These are phyloP conservation scores for Onygenales sp. DNA, from an alignment of 2,329 filamentous ascomycete genomes.

Conservation along the genomic window DNA sequence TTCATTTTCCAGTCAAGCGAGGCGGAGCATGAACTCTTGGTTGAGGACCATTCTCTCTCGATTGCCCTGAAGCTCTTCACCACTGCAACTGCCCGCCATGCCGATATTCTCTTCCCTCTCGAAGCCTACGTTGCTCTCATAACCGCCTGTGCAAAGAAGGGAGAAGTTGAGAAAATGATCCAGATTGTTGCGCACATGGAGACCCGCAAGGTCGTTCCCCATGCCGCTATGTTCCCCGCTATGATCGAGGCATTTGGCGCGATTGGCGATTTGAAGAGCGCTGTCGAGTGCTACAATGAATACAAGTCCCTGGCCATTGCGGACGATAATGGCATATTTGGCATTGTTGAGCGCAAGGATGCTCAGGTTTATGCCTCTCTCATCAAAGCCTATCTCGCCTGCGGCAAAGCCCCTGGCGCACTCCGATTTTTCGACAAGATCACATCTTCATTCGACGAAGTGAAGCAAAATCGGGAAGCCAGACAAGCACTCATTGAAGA, in stretches of 20 bases:
- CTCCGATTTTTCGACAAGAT: slow-evolving; percentile 80
- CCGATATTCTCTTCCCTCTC: slow-evolving; percentile 58
- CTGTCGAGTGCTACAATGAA: slow-evolving; percentile 90
- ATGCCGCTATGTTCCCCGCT: slow-evolving; percentile 72
- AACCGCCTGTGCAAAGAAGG: slow-evolving; percentile 73
- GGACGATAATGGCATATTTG: slow-evolving; percentile 63
- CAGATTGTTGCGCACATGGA: slow-evolving; percentile 90
- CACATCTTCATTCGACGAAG: slow-evolving; percentile 44
- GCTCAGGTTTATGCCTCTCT: slow-evolving; percentile 83
- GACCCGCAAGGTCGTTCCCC: slow-evolving; percentile 59
- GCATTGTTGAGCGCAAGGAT: slow-evolving; percentile 64
- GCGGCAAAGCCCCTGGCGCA: slow-evolving; percentile 70
- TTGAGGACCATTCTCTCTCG: slow-evolving; percentile 77
- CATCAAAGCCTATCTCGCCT: slow-evolving; percentile 77
- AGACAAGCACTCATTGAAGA: slow-evolving; percentile 58
- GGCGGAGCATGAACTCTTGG: slow-evolving; percentile 73
- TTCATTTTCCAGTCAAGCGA: slow-evolving; percentile 87
- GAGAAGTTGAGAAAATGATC: slow-evolving; percentile 79
- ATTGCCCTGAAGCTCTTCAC: slow-evolving; percentile 81
- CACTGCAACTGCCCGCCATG: slow-evolving; percentile 55
- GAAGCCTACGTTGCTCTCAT: slow-evolving; percentile 81
- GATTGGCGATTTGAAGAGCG: slow-evolving; percentile 71
- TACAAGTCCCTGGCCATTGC: slow-evolving; percentile 84
- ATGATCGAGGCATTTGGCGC: slow-evolving; percentile 94
- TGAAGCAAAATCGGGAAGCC: slow-evolving; percentile 43